phyloP scores from a whole-genome alignment of 2,329 filamentous ascomycete genomes.

The Talaromyces rugulosus region DNA sequence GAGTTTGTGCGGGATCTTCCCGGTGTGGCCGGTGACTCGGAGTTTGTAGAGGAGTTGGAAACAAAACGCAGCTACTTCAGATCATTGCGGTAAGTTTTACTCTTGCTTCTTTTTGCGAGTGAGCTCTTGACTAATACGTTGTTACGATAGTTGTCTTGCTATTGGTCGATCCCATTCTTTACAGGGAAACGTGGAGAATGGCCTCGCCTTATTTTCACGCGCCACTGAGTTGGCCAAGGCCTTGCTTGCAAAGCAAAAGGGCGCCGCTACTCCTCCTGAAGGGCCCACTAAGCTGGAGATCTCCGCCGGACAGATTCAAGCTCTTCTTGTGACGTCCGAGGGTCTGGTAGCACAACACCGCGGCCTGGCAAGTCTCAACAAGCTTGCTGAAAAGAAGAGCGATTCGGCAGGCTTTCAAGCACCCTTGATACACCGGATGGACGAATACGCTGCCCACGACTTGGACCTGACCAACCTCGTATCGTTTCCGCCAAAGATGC shows the following conservation, averaged over 20 bases:
- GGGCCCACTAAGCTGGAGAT: constrained; percentile 67
- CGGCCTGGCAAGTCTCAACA: constrained; percentile 78
- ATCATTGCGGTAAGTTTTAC: constrained; percentile 67
- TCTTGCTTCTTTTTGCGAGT: background rate
- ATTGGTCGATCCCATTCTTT: constrained; percentile 81
- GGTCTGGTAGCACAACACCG: constrained; percentile 75
- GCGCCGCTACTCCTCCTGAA: constrained; percentile 32
- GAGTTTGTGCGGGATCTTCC: constrained; percentile 85
- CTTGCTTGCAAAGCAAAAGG: constrained; percentile 46
- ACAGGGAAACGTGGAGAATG: constrained; percentile 67
- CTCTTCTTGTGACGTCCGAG: constrained; percentile 60
- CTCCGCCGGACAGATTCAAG: constrained; percentile 53
- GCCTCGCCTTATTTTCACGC: constrained; percentile 77
- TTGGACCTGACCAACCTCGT: constrained; percentile 78
- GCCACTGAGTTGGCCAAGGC: constrained; percentile 60
- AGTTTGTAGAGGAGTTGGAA: constrained; percentile 72
- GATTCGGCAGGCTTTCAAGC: constrained; percentile 38
- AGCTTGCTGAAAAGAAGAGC: constrained; percentile 51
- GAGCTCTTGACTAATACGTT: background rate
- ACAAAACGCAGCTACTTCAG: constrained; percentile 78
- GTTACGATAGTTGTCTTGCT: constrained; percentile 62
- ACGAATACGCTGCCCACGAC: constrained; percentile 67
- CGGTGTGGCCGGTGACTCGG: constrained; percentile 79
- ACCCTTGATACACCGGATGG: constrained; percentile 70
- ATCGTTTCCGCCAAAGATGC: constrained; percentile 77